Percentiles rank a stretch among this genome's conserved stretches.
These are phyloP conservation scores for Nephelium lappaceum DNA, from an alignment of 345 rosid species.

Conservation along the genomic window DNA sequence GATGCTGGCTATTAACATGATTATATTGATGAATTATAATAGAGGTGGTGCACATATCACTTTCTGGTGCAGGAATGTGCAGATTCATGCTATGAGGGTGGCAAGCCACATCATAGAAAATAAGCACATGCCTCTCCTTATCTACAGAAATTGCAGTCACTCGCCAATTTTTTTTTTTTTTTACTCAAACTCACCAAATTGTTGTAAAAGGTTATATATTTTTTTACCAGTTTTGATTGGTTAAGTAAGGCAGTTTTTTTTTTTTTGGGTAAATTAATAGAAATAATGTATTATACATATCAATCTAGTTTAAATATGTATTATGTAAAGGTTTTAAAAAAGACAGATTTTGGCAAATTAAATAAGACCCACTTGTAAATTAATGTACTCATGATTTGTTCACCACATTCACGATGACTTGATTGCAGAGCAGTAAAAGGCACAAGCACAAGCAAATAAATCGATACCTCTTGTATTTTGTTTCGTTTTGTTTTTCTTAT, in stretches of 20 bases:
- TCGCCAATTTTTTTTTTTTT: no score
- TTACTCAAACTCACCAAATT: not conserved
- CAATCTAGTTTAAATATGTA: no score
- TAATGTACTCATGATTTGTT: not conserved
- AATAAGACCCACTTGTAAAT: not conserved
- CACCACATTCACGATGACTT: not conserved
- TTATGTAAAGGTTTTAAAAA: no score
- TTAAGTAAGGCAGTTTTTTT: not conserved
- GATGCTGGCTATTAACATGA: constrained; percentile 24
- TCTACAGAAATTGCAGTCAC: constrained; percentile 6
- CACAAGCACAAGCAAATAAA: not conserved
- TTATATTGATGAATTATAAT: constrained; percentile 23
- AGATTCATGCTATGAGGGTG: constrained; percentile 37
- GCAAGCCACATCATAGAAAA: constrained; percentile 41
- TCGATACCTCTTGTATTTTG: not conserved
- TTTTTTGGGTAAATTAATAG: no score
- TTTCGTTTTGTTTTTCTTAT: not conserved
- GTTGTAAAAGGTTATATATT: not conserved
- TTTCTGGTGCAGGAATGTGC: constrained; percentile 36
- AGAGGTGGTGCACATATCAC: constrained; percentile 30
- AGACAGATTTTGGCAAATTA: not conserved
- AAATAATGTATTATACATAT: not conserved
- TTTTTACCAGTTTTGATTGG: not conserved
- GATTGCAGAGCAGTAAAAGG: not conserved
- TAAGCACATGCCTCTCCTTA: constrained; percentile 26